Conservation (phyloP, 169 alveolate genomes). For the Cryptosporidium parvum region DNA sequence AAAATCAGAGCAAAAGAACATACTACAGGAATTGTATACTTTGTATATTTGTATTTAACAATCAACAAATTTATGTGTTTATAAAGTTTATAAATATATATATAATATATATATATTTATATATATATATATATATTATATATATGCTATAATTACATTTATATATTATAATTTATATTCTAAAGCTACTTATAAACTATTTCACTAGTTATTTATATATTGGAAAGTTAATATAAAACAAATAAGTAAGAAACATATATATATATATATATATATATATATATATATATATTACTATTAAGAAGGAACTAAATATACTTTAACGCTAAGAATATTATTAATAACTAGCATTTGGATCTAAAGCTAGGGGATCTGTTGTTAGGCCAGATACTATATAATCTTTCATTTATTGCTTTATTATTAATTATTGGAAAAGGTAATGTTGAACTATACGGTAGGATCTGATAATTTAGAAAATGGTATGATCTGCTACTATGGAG, state of each 20-base stretch:
- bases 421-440: conserved; percentile 14
- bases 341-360: background rate
- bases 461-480: conserved; percentile 54
- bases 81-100: background rate
- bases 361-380: background rate
- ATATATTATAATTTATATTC: background rate
- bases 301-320: background rate
- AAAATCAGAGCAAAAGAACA: background rate
- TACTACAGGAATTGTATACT: background rate
- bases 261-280: background rate
- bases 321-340: background rate
- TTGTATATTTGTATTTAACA: conserved; percentile 1
- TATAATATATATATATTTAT: background rate
- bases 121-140: background rate
- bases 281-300: background rate
- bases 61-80: conserved; percentile 11
- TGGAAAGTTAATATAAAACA: background rate
- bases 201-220: background rate
- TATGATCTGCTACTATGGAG: conserved; percentile 59
- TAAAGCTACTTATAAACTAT: background rate
- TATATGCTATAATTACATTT: background rate
- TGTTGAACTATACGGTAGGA: conserved; percentile 71
- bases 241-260: background rate
- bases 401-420: conserved; percentile 7
- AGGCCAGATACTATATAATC: background rate